Percentiles rank a stretch among this genome's conserved stretches.
Conservation (phyloP, 495 filamentous ascomycete species). For the Staphylotrichum longicolle region DNA sequence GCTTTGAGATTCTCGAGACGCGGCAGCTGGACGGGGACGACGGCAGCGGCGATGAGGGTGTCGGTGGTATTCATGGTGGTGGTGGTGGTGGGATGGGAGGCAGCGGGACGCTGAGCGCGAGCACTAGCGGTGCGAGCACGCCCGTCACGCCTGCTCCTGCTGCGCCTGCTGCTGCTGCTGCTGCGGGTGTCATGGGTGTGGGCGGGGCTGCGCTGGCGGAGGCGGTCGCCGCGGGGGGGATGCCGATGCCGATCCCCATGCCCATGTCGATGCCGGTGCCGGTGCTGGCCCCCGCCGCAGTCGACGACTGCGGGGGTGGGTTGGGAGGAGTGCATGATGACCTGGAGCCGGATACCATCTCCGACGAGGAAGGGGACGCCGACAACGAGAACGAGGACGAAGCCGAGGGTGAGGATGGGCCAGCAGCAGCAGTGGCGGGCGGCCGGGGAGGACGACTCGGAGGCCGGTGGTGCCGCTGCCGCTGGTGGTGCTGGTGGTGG, state of each 20-base stretch:
- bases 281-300: neutral
- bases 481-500: constrained; percentile 33
- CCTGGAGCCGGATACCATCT: neutral
- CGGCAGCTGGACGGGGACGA: constrained; percentile 29
- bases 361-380: no score
- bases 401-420: constrained; percentile 35
- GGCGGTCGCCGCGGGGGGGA: no score
- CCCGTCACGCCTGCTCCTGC: constrained; percentile 11
- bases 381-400: constrained; percentile 39
- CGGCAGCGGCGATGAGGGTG: neutral
- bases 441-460: constrained; percentile 14
- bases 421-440: constrained; percentile 32
- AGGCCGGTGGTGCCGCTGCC: constrained; percentile 37
- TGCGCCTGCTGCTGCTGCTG: neutral
- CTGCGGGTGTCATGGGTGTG: neutral
- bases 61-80: neutral
- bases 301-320: neutral
- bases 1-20: constrained; percentile 83
- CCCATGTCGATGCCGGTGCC: constrained; percentile 45
- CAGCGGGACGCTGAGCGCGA: no score
- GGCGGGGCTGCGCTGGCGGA: no score
- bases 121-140: constrained; percentile 28
- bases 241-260: no score
- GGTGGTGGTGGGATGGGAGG: constrained; percentile 17
- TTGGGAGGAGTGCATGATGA: neutral